Base-by-base conservation (phyloP, 306 rosid genomes). In the Canavalia gladiata region DNA sequence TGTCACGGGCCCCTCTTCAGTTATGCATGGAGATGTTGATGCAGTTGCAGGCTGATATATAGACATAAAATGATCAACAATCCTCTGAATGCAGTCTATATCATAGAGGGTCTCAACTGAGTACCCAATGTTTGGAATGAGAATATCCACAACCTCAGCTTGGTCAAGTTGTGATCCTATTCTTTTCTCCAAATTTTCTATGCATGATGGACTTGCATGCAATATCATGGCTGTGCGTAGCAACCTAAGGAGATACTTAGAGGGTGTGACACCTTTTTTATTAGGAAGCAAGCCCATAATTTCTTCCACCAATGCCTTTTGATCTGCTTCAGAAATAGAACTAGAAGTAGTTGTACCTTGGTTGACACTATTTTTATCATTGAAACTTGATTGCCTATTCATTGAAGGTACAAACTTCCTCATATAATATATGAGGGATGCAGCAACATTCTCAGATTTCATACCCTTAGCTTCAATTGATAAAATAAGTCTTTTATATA, bases 51-150 rank as follows among this genome's bases (percentile, higher is more conserved):
- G 81, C 56, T 68, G 84, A 72, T 85, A 87, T 43, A 86, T 51
- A 0, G 88, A 86, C 90, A 92, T 83, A 84, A 94, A 94, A 85
- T 94, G 86, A 43, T 90, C 92, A 75, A 90, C 71, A 80, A 94
- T 90, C 86, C 97, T 90, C 79, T 94, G 94, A 79, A 90, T 65
- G 63, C 94, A 90, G 31, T 94, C 98, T 76, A 89, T 72, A 77
- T 94, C 97, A 45, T 92, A 90, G n/a, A 94, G 95, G 39, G 98
- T 94, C 83, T 92, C 95, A 75, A 81, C 90, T 0, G 92, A 89
- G 51, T 90, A 77, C 1, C 97, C 97, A 90, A 87, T 88, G 74
- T 90, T 94, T 30, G 98, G 95, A 34, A 94, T 87, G 43, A 94
- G 87, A 72, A 92, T 88, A 85, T 94, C 97, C 49, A 86, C 86